Percentiles rank a stretch among this genome's conserved stretches.
Evolutionary conservation across 2,329 filamentous ascomycete genomes (phyloP).

Genomic region (Rhexocercosporidium sp.): DNA sequence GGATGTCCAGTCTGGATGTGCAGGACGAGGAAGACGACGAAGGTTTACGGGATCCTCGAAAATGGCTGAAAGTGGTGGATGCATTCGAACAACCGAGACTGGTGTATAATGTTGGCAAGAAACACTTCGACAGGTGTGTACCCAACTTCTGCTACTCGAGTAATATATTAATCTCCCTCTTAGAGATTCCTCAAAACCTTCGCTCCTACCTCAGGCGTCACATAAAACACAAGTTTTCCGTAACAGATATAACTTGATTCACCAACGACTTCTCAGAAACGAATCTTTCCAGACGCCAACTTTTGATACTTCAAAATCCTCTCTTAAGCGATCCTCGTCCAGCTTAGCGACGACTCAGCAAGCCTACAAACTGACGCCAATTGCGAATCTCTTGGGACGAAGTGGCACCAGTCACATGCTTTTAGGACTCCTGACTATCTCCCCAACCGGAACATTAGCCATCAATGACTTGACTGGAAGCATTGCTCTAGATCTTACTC

Average conservation of each 20-base stretch:
- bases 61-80: constrained; percentile 82
- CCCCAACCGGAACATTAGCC: constrained; percentile 81
- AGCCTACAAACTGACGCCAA: constrained; percentile 86
- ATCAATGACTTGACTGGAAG: constrained; percentile 88
- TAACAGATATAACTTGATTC: constrained; percentile 89
- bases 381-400: constrained; percentile 76
- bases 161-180: constrained; percentile 18
- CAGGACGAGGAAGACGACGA: constrained; percentile 61
- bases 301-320: constrained; percentile 64
- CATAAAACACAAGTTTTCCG: constrained; percentile 87
- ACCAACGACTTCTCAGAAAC: constrained; percentile 90
- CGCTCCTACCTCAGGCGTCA: constrained; percentile 74
- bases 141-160: not conserved
- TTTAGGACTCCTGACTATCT: constrained; percentile 79
- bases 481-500: constrained; percentile 81
- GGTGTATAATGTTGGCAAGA: constrained; percentile 78
- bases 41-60: constrained; percentile 68
- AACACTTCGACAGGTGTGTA: constrained; percentile 84
- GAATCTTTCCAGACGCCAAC: constrained; percentile 88
- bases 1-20: constrained; percentile 58
- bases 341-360: constrained; percentile 58
- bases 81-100: constrained; percentile 87
- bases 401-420: constrained; percentile 86
- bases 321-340: constrained; percentile 64
- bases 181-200: constrained; percentile 67